phyloP scores from a whole-genome alignment of 306 rosid genomes.

The apple (Malus domestica) region ASM211411v1 NC_041799.1:39751001-39751500 shows the following conservation, averaged over 20 bases:
- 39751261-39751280: not conserved
- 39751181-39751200: not conserved
- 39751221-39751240: not conserved
- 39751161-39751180: not conserved
- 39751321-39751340: not conserved
- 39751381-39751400: not conserved
- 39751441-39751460: not conserved
- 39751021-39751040: too few relatives aligned
- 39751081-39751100: too few relatives aligned
- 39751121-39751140: not conserved
- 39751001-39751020: too few relatives aligned
- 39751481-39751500: not conserved
- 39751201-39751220: not conserved
- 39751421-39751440: not conserved
- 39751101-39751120: not conserved
- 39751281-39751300: not conserved
- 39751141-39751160: not conserved
- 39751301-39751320: not conserved
- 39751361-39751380: not conserved
- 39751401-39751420: conserved; percentile 5
- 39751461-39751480: not conserved
- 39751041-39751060: too few relatives aligned
- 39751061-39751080: too few relatives aligned
- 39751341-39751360: not conserved
- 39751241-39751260: not conserved